Evolutionary conservation across 495 filamentous ascomycete species (phyloP).

Genomic region (Aspergillus panamensis): DNA sequence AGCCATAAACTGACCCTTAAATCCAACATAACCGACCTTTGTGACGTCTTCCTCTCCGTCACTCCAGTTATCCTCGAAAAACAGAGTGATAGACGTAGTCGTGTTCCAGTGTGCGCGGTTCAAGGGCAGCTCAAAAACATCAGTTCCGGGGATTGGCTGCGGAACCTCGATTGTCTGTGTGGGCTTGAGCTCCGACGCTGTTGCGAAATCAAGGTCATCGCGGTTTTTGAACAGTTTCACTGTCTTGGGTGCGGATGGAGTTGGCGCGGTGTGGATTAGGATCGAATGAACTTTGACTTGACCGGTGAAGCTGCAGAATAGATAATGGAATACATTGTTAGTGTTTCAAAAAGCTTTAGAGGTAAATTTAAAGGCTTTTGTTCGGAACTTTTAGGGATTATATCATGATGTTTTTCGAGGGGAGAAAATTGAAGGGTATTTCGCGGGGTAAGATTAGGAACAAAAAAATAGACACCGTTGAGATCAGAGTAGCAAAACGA

Average conservation of each 20-base stretch:
- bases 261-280: slow-evolving; percentile 71
- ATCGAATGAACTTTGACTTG: slow-evolving; percentile 89
- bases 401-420: not conserved
- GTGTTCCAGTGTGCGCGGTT: slow-evolving; percentile 86
- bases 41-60: slow-evolving; percentile 73
- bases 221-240: slow-evolving; percentile 82
- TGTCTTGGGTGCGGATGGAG: slow-evolving; percentile 69
- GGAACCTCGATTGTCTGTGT: slow-evolving; percentile 77
- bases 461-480: not conserved
- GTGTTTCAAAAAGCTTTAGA: not conserved
- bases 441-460: slow-evolving; percentile 3
- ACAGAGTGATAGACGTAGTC: slow-evolving; percentile 70
- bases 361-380: not conserved
- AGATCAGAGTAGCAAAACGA: not conserved
- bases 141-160: slow-evolving; percentile 58
- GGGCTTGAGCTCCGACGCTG: slow-evolving; percentile 62
- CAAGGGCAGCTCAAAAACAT: slow-evolving; percentile 80
- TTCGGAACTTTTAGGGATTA: not conserved
- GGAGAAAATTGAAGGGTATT: not conserved
- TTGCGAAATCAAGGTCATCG: slow-evolving; percentile 78
- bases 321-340: slow-evolving; percentile 9
- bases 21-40: slow-evolving; percentile 76
- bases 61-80: slow-evolving; percentile 67
- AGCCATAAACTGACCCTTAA: slow-evolving; percentile 89
- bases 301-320: slow-evolving; percentile 71